Base-by-base conservation (phyloP, 1,139 yeast species). In the Debaryomyces fabryi region DNA sequence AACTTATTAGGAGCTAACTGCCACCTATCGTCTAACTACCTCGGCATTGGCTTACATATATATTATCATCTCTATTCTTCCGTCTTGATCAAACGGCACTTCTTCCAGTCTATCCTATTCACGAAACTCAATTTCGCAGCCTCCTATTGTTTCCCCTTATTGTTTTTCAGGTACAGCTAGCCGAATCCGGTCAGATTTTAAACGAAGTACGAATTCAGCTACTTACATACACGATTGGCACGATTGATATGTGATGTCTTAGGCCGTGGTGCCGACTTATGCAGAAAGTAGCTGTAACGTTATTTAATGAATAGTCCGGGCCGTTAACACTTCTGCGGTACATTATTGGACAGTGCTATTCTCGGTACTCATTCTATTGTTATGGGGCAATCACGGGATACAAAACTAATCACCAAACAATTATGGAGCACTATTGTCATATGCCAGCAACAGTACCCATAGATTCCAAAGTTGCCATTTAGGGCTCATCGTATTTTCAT, bases 141-240 rank as follows among this genome's bases (percentile, higher is more conserved):
- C 38, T 32, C 38, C 38, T 20, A 35, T 35, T 35, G 38, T 35
- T n/a, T n/a, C 24, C 10, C n/a, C 38, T n/a, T 12, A 18, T 35
- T 35, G 38, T 35, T 16, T 34, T 8, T 20, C 21, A 35, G 38
- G 38, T 8, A 35, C 38, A 20, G 25, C 25, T 35, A 35, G 27
- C 38, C 38, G 38, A 35, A 35, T 35, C 20, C 38, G 25, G 38
- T 12, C 25, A 35, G 21, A 4, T 9, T 6, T 20, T 35, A 35
- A 35, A 35, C 38, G 38, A 35, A 9, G 38, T 35, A 21, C 38
- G 10, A 21, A 35, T 35, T 20, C 25, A 35, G 38, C 20, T 35
- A 20, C 15, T 12, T 35, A 21, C 38, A 35, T 20, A 35, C 23
- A 35, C 25, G 25, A 35, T 20, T 21, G 10, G 25, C 38, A 35